These are phyloP conservation scores for Heritiera littoralis DNA, from an alignment of 345 rosid species.

Conservation along the genomic window DNA sequence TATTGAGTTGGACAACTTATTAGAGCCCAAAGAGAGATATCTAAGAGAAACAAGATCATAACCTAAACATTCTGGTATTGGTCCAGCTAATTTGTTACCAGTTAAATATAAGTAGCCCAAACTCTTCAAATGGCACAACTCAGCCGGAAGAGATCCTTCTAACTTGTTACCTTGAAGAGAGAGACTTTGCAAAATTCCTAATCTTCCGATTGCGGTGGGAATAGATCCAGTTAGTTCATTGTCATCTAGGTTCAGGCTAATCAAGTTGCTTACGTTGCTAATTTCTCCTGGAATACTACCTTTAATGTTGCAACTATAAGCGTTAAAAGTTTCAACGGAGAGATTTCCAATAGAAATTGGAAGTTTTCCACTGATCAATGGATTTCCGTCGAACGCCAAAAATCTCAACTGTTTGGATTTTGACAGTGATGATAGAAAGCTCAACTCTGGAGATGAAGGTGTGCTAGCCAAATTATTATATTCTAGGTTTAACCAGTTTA, in stretches of 20 bases:
- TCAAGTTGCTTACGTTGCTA: neutral
- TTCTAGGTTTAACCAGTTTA: no score
- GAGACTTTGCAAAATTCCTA: slow-evolving; percentile 15
- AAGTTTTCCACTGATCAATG: no score
- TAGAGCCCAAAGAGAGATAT: neutral
- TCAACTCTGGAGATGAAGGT: no score
- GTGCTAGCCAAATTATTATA: no score
- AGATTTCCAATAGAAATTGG: no score
- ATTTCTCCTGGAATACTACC: neutral
- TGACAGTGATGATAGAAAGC: no score
- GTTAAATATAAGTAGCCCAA: neutral
- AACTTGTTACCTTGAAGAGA: neutral
- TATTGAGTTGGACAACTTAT: neutral
- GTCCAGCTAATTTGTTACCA: neutral
- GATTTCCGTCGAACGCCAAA: no score
- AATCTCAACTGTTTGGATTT: no score
- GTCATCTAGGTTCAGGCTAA: neutral
- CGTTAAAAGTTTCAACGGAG: no score
- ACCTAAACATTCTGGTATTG: neutral
- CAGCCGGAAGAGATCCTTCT: neutral
- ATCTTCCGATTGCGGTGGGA: neutral
- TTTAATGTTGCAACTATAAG: neutral
- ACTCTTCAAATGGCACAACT: neutral
- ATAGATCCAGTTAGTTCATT: neutral
- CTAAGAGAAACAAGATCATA: neutral